These are phyloP conservation scores for Senecio squalidus DNA, from an alignment of 140 eudicot genomes.

Conservation along the genomic window DNA sequence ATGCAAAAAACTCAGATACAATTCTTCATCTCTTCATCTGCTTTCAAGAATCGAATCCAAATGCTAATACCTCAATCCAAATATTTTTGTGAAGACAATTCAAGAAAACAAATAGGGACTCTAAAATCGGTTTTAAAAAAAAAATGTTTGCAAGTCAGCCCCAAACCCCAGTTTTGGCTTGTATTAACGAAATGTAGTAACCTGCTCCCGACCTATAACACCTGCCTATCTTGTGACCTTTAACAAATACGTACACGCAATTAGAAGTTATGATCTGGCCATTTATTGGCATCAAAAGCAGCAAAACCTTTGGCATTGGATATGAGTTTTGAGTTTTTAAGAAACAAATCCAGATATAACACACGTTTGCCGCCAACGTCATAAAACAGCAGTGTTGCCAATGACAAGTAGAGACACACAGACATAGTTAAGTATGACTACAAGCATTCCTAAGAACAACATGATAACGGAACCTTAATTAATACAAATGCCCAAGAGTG, in stretches of 20 bases:
- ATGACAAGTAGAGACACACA: constrained; percentile 12
- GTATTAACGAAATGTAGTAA: background rate
- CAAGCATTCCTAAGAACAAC: constrained; percentile 21
- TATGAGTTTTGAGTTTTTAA: constrained; percentile 15
- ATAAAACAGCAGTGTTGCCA: constrained; percentile 10
- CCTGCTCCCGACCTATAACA: background rate
- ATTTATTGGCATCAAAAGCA: constrained; percentile 1
- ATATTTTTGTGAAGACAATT: too few relatives aligned
- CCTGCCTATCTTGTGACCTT: background rate
- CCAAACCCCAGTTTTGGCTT: too few relatives aligned
- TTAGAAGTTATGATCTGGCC: background rate
- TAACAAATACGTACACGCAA: background rate
- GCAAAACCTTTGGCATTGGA: constrained; percentile 7
- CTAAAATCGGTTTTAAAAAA: too few relatives aligned
- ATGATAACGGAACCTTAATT: constrained; percentile 15
- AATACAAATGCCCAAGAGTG: constrained; percentile 4
- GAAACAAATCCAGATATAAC: constrained; percentile 8
- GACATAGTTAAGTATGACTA: constrained; percentile 25
- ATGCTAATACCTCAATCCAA: too few relatives aligned
- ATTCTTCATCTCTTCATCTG: too few relatives aligned
- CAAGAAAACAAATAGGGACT: too few relatives aligned
- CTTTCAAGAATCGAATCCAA: too few relatives aligned
- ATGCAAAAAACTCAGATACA: too few relatives aligned
- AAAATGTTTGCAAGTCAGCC: too few relatives aligned
- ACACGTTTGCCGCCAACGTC: constrained; percentile 9